Evolutionary conservation across 106 monocot species (phyloP).

Genomic region (Phalaenopsis aphrodite): DNA sequence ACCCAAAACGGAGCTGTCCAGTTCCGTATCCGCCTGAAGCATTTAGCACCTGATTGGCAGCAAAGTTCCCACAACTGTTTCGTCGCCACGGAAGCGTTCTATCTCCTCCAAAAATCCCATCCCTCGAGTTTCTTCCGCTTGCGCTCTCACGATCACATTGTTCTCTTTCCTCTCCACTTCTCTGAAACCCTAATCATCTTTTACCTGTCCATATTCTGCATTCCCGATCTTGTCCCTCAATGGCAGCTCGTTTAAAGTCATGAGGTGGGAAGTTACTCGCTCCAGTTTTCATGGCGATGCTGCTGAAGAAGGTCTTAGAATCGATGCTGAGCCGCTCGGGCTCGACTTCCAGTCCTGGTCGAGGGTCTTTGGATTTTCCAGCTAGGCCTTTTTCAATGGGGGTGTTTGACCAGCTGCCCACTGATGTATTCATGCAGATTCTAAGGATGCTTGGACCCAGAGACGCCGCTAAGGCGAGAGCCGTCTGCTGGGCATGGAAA

Average conservation of each 20-base stretch:
- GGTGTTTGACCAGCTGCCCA: conserved; percentile 49
- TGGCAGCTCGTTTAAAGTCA: background rate
- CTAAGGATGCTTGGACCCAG: conserved; percentile 47
- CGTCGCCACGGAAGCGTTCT: no score
- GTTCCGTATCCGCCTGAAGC: no score
- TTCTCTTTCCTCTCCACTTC: no score
- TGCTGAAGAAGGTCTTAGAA: conserved; percentile 51
- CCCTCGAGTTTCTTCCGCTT: no score
- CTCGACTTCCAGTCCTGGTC: conserved; percentile 14
- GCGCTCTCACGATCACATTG: no score
- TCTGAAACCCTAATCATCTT: background rate
- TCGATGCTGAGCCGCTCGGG: conserved; percentile 35
- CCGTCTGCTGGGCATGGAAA: conserved; percentile 58
- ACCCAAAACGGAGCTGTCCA: no score
- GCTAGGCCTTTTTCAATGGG: conserved; percentile 27
- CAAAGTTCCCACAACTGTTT: no score
- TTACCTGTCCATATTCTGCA: no score
- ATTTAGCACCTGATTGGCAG: no score
- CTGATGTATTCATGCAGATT: conserved; percentile 64
- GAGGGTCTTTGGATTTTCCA: background rate
- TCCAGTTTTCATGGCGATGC: conserved; percentile 27
- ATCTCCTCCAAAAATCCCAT: no score
- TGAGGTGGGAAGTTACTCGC: background rate
- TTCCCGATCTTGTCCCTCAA: background rate
- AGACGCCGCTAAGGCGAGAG: conserved; percentile 41